Evolutionary conservation across 805 yeast species (phyloP), one percentile per base, ranked within the genome.

Genomic region (Kluyveromyces aestuarii): DNA sequence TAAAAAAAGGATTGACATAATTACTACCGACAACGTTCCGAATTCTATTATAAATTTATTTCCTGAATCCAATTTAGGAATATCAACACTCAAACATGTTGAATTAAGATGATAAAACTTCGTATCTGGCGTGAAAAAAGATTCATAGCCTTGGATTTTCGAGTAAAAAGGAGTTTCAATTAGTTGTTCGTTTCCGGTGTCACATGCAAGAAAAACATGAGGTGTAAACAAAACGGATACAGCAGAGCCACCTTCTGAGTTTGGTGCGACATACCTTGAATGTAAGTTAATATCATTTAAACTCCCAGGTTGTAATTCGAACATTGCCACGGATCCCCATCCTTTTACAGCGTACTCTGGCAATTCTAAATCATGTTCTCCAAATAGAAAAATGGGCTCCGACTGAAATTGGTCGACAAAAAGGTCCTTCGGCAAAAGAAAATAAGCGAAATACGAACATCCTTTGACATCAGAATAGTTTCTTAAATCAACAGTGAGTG

Each of bases 361-460:
- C 35, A 72, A 70, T 54, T 80, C 85, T 21, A 80, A 62, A 55
- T 80, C 81, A n/a, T 71, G 65, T 46, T 76, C 79, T 2, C 84
- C 84, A 73, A 75, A 75, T 0, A 72, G 59, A 2, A 66, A 68
- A 1, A 73, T 36, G 14, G 77, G 64, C n/a, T 60, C 60, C 21
- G 76, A 69, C 58, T 80, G 82, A 58, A 76, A 79, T 56, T 68
- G 68, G 62, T 80, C 84, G n/a, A 79, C 67, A 55, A 80, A 77
- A 18, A 79, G 48, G 16, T 67, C 64, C 5, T 63, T 60, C 3
- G 82, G 80, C 10, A 79, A 55, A 8, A 72, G 70, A 27, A 74
- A 59, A 52, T 67, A 66, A 27, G 73, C 60, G 52, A 64, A 77
- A 14, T 76, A 67, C 37, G 67, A 65, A 63, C 85, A 80, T 3